Conservation (phyloP, 2,329 filamentous ascomycete species). For the Fusarium sp. region DNA sequence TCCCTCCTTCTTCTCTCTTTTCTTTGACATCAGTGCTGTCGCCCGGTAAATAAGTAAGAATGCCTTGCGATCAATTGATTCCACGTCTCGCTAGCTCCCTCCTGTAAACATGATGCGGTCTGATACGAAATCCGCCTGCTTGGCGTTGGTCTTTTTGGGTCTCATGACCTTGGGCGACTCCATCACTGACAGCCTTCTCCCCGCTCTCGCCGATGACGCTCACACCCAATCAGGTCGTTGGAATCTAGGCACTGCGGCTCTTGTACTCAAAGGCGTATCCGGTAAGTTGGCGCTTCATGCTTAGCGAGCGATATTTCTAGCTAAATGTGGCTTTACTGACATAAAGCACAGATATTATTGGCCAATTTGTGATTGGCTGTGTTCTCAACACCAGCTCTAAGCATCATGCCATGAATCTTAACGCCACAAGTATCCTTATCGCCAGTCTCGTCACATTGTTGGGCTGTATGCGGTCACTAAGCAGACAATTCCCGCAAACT, state of each 20-base stretch:
- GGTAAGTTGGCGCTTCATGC: neutral
- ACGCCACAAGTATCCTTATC: neutral
- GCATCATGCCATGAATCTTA: neutral
- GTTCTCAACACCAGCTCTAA: neutral
- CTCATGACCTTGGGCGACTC: neutral
- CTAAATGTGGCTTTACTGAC: neutral
- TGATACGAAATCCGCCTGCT: neutral
- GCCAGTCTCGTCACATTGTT: neutral
- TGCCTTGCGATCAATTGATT: neutral
- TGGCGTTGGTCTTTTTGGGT: neutral
- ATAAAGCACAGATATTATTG: neutral
- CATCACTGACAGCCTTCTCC: neutral
- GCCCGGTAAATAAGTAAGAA: neutral
- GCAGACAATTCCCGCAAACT: rapidly evolving
- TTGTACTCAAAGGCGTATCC: neutral
- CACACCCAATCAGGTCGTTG: neutral
- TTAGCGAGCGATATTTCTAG: no score
- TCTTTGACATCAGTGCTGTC: no score
- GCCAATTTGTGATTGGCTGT: neutral
- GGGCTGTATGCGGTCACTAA: neutral
- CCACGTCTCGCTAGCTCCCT: neutral
- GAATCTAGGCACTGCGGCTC: neutral
- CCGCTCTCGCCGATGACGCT: neutral
- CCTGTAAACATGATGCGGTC: neutral
- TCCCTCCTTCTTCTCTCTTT: neutral